Conservation (phyloP, 176 grass and related monocot species). For the Puccinellia tenuiflora region DNA sequence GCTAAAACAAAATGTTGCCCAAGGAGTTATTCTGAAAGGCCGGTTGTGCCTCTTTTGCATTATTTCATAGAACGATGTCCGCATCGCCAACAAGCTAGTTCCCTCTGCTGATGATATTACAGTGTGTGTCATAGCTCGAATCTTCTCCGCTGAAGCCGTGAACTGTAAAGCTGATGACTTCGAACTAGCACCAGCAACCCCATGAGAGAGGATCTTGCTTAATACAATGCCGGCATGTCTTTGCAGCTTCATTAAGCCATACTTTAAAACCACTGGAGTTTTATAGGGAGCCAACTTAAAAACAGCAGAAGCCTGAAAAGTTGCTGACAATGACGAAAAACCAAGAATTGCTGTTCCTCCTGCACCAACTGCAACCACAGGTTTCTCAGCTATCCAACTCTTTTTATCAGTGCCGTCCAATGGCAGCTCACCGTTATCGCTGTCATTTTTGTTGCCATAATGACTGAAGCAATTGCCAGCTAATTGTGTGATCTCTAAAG, state of each 20-base stretch:
- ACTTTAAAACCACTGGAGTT: constrained; percentile 55
- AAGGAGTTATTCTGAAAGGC: constrained; percentile 59
- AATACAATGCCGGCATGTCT: constrained; percentile 52
- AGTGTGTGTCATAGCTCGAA: constrained; percentile 64
- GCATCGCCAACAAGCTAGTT: constrained; percentile 78
- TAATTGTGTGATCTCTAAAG: constrained; percentile 51
- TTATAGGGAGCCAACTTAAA: constrained; percentile 73
- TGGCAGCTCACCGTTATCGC: constrained; percentile 23
- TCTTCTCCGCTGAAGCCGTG: constrained; percentile 74
- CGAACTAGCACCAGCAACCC: constrained; percentile 41
- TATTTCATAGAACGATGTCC: constrained; percentile 91
- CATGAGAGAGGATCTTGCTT: constrained; percentile 52
- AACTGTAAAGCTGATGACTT: constrained; percentile 56
- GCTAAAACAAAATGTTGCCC: constrained; percentile 80
- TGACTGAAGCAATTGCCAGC: constrained; percentile 43
- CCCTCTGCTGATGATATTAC: constrained; percentile 64
- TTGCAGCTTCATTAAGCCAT: constrained; percentile 56
- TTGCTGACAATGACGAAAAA: constrained; percentile 76
- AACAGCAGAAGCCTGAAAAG: constrained; percentile 61
- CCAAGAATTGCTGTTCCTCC: constrained; percentile 79
- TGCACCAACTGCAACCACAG: constrained; percentile 74
- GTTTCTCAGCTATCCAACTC: constrained; percentile 61
- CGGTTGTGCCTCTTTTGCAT: constrained; percentile 64
- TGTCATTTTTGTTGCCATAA: constrained; percentile 35
- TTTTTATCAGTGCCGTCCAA: constrained; percentile 41